Evolutionary conservation across 169 alveolate genomes (phyloP).

Genomic region (Eimeria nieschulzi): DNA sequence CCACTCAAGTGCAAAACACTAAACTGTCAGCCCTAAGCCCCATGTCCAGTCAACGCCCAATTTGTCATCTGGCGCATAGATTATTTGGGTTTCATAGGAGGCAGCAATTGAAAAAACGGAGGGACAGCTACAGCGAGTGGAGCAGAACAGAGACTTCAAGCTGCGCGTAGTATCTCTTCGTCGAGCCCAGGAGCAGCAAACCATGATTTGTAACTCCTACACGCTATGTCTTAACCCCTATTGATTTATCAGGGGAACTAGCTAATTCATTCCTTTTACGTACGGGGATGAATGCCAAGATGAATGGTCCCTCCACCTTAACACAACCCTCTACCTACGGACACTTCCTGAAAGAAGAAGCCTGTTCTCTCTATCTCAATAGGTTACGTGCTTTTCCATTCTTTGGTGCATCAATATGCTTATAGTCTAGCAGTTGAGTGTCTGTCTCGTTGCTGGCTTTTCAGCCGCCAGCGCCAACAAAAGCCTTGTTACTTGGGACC

Average conservation of each 20-base stretch:
- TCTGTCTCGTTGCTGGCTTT: neutral
- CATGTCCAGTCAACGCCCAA: too few species aligned
- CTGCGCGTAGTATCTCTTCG: constrained; percentile 48
- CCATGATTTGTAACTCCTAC: constrained; percentile 1
- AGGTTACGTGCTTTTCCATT: too few species aligned
- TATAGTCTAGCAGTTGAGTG: neutral
- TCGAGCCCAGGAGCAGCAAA: constrained; percentile 48
- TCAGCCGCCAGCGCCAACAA: constrained; percentile 27
- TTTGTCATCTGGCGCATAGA: too few species aligned
- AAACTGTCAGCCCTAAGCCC: too few species aligned
- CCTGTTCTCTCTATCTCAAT: neutral
- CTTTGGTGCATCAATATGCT: neutral
- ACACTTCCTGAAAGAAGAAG: neutral
- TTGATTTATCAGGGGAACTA: too few species aligned
- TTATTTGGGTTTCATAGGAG: neutral
- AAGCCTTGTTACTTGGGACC: constrained; percentile 12
- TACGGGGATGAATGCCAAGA: neutral
- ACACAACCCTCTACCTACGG: neutral
- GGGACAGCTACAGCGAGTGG: constrained; percentile 50
- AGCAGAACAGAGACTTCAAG: constrained; percentile 41
- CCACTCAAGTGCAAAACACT: too few species aligned
- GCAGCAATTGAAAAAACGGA: constrained; percentile 26
- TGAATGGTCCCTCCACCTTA: neutral
- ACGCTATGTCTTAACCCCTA: too few species aligned
- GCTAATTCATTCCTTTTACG: too few species aligned